These are phyloP conservation scores for Nigrospora osmanthi DNA, from an alignment of 2,329 filamentous ascomycete genomes.

Conservation along the genomic window DNA sequence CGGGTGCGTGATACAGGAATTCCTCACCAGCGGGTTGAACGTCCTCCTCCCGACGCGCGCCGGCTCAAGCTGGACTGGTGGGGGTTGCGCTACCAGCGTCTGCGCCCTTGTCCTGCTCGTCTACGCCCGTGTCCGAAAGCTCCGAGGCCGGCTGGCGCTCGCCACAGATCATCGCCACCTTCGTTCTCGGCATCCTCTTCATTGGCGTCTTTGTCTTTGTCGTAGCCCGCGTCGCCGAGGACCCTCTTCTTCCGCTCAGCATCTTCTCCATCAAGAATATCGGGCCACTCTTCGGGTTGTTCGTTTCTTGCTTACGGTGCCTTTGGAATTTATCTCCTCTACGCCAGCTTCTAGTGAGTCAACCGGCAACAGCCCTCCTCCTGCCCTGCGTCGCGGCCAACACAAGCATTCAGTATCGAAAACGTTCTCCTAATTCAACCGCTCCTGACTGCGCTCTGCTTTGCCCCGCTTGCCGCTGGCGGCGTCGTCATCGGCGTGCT, in stretches of 20 bases:
- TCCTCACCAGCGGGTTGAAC: conserved; percentile 66
- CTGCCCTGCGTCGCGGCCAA: not conserved
- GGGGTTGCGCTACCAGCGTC: no score
- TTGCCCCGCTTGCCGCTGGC: conserved; percentile 55
- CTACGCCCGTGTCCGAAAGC: no score
- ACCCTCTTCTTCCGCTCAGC: conserved; percentile 59
- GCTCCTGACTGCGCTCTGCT: conserved; percentile 59
- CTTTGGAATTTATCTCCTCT: conserved; percentile 59
- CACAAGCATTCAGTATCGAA: conserved; percentile 36
- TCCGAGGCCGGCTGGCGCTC: no score
- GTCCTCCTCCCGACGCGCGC: conserved; percentile 60
- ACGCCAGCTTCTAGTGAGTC: conserved; percentile 37
- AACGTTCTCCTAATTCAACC: conserved; percentile 46
- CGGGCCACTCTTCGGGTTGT: conserved; percentile 47
- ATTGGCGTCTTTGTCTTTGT: conserved; percentile 55
- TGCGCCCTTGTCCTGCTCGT: no score
- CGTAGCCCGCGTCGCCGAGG: conserved; percentile 58
- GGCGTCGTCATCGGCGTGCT: conserved; percentile 54
- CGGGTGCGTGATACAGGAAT: conserved; percentile 31
- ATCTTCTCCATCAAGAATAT: conserved; percentile 62
- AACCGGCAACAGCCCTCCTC: not conserved
- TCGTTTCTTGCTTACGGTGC: conserved; percentile 60
- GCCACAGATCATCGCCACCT: conserved; percentile 47
- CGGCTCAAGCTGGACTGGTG: no score
- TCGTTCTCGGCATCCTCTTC: conserved; percentile 50